A percentile compares a stretch with the other conserved stretches of the same genome.
Evolutionary conservation across 2,329 filamentous ascomycete species (phyloP).

Genomic region (Albifimbria verrucaria): DNA sequence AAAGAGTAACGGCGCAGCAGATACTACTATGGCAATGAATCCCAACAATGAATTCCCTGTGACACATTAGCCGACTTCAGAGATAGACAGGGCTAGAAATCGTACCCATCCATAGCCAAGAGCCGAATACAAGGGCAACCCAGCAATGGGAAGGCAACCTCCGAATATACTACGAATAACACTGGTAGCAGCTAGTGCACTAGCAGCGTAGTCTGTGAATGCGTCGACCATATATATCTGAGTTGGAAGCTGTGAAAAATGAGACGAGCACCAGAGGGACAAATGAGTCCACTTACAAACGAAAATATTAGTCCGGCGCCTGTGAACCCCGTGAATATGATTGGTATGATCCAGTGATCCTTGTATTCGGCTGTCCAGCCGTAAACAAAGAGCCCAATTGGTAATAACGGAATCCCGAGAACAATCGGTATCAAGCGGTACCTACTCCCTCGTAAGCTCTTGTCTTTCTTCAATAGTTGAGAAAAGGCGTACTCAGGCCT

Average conservation of each 20-base stretch:
- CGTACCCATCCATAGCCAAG: not conserved
- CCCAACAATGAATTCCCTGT: not conserved
- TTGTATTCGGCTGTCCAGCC: conserved; percentile 54
- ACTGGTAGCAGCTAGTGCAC: conserved; percentile 58
- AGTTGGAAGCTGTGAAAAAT: conserved; percentile 13
- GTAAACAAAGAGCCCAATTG: conserved; percentile 55
- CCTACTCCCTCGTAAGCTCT: conserved; percentile 42
- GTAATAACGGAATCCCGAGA: conserved; percentile 48
- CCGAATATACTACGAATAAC: conserved; percentile 60
- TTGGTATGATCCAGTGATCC: conserved; percentile 56
- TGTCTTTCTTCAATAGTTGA: no score
- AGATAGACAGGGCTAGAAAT: no score
- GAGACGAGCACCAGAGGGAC: no score
- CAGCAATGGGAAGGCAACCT: conserved; percentile 60
- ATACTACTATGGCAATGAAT: not conserved
- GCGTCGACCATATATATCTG: conserved; percentile 65
- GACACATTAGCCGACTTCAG: not conserved
- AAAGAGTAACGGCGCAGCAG: not conserved
- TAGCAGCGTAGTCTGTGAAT: conserved; percentile 42
- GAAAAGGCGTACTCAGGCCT: conserved; percentile 1
- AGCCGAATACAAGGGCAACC: conserved; percentile 36
- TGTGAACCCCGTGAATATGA: conserved; percentile 47
- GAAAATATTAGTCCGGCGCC: conserved; percentile 42
- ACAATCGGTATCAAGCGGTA: conserved; percentile 48
- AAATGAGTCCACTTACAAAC: conserved; percentile 30